Conservation (phyloP, 306 rosid species). For the Alnus rubra region DNA sequence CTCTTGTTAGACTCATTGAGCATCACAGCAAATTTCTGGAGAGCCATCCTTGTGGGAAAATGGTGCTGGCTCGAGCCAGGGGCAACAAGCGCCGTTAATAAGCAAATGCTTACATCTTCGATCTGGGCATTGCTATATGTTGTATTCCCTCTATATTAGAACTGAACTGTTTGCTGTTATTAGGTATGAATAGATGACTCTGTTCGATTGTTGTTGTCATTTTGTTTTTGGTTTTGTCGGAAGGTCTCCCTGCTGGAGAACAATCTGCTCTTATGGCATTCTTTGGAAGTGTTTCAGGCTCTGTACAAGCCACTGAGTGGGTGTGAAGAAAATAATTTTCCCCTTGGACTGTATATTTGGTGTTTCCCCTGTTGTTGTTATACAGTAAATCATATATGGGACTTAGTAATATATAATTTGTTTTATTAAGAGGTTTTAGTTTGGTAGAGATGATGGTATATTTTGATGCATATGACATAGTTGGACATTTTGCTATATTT, state of each 20-base stretch:
- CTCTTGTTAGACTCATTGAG: constrained; percentile 10
- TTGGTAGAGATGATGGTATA: not conserved
- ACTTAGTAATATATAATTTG: not conserved
- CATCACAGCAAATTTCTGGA: constrained; percentile 1
- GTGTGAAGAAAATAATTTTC: too few relatives aligned
- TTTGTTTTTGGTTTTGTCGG: not conserved
- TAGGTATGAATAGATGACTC: too few relatives aligned
- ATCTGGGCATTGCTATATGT: too few relatives aligned
- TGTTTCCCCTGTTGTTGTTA: not conserved
- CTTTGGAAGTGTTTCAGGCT: not conserved
- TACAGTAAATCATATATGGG: not conserved
- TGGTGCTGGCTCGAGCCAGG: constrained; percentile 16
- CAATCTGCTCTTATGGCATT: not conserved
- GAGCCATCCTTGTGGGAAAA: constrained; percentile 28
- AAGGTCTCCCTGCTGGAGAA: not conserved
- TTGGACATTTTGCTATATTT: too few relatives aligned
- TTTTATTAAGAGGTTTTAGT: not conserved
- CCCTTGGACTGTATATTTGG: too few relatives aligned
- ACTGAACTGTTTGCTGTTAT: not conserved
- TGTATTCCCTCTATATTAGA: not conserved
- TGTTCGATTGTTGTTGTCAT: too few relatives aligned
- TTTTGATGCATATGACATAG: too few relatives aligned
- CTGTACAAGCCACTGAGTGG: not conserved
- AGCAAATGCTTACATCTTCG: not conserved
- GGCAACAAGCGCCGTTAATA: not conserved